Percentiles rank a stretch among this genome's conserved stretches.
phyloP scores from a whole-genome alignment of 352 stramenopile species.

The Pythium folliculosum region DNA sequence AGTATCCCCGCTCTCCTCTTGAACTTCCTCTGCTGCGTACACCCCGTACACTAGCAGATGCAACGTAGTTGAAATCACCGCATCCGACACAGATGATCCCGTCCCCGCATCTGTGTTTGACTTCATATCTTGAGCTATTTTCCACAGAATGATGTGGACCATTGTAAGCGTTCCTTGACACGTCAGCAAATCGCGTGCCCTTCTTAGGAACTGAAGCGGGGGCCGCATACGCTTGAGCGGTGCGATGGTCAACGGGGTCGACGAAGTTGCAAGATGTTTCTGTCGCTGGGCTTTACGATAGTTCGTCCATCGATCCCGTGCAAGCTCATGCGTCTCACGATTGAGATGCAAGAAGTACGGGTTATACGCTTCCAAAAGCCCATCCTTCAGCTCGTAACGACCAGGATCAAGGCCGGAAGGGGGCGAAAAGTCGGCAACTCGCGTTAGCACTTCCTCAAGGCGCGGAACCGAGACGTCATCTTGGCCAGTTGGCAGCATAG shows the following conservation, averaged over 20 bases:
- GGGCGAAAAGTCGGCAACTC: conserved; percentile 73
- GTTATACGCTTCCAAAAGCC: conserved; percentile 78
- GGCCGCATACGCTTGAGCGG: conserved; percentile 23
- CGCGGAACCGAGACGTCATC: conserved; percentile 74
- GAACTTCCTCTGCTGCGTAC: conserved; percentile 47
- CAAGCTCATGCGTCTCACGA: conserved; percentile 78
- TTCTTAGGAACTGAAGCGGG: conserved; percentile 49
- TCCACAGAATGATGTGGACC: conserved; percentile 69
- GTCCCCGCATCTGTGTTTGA: conserved; percentile 8
- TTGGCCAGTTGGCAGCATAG: conserved; percentile 79
- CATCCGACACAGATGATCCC: conserved; percentile 64
- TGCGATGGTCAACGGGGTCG: conserved; percentile 28
- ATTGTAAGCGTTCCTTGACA: conserved; percentile 71
- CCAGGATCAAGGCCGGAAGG: conserved; percentile 77
- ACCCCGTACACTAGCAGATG: conserved; percentile 82
- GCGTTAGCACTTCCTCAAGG: conserved; percentile 59
- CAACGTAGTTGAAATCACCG: conserved; percentile 80
- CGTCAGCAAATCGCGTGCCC: conserved; percentile 61
- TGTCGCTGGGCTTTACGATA: conserved; percentile 60
- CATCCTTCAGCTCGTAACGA: conserved; percentile 78
- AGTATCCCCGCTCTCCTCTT: conserved; percentile 9
- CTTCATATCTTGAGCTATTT: conserved; percentile 31
- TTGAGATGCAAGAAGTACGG: conserved; percentile 88
- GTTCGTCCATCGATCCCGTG: conserved; percentile 80
- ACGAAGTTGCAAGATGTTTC: conserved; percentile 15